Evolutionary conservation across 495 filamentous ascomycete genomes (phyloP), one percentile per base, ranked within the genome.

Genomic region (Aspergillus hancockii): DNA sequence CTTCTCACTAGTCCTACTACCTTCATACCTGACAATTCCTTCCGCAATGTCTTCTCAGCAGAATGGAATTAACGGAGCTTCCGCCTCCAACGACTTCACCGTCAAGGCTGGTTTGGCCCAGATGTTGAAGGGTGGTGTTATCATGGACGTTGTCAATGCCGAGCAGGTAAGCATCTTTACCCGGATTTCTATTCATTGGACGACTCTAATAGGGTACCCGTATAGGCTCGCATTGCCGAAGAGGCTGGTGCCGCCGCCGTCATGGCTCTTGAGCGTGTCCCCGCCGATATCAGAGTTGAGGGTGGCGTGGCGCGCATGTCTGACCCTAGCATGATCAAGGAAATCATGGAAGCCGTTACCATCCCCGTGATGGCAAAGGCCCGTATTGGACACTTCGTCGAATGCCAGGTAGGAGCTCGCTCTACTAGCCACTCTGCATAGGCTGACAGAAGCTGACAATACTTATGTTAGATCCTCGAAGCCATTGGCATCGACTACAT

Each of bases 361-460:
- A 97, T 98, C 62, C 94, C 94, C 59, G 95, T 98, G 73, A 98
- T 98, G 94, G 94, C 94, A 21, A 98, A 98, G 80, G 94, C 93
- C 18, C 88, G 94, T 72, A 98, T 98, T 70, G 94, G 94, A 23
- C 94, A 98, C 76, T 91, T 97, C 63, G 92, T 96, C 61, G 94
- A 98, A 79, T 97, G 93, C 80, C 93, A 90, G 85, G 86, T 89
- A 74, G 51, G 73, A 67, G 16, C 3, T 36, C 31, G 59, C 31
- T 16, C 52, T 22, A 21, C 12, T 28, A 45, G 18, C 25, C n/a
- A 18, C 53, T 19, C 10, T 49, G 21, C 21, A 34, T 43, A 18
- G 38, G 38, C 47, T 30, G 28, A 41, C 22, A 45, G 41, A 45
- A 49, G 43, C 59, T 62, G 49, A 63, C 62, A 46, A 45, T 58